Evolutionary conservation across 305 asterid genomes (phyloP).

Genomic region (Plantago lanceolata): DNA sequence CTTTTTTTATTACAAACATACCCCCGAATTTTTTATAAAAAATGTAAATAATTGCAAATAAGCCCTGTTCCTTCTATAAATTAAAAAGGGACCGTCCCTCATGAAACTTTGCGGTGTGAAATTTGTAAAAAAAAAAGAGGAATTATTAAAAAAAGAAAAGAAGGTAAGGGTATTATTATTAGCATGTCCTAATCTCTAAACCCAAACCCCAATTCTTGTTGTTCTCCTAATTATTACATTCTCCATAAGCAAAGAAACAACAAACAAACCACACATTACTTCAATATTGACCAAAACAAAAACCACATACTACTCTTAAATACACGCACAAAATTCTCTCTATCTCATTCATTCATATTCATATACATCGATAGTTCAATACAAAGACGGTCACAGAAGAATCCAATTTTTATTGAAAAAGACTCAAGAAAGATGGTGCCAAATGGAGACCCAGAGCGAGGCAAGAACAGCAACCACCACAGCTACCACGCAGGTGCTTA

Average conservation of each 20-base stretch:
- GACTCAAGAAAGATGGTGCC: slow-evolving; percentile 30
- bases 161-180: too few species aligned
- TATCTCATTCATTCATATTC: too few species aligned
- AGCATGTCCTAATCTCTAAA: neutral
- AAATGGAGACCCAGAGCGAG: slow-evolving; percentile 69
- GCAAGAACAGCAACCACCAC: slow-evolving; percentile 40
- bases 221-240: neutral
- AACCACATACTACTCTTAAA: neutral
- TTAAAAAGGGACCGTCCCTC: too few species aligned
- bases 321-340: too few species aligned
- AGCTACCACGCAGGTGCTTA: slow-evolving; percentile 22
- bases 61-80: too few species aligned
- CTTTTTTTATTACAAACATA: too few species aligned
- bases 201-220: neutral
- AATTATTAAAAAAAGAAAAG: too few species aligned
- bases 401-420: neutral
- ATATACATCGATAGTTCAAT: too few species aligned
- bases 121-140: too few species aligned
- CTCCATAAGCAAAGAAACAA: neutral
- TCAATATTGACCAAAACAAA: neutral
- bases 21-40: too few species aligned
- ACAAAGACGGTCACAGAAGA: neutral
- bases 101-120: too few species aligned
- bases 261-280: neutral
- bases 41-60: too few species aligned